phyloP scores from a whole-genome alignment of 2,329 filamentous ascomycete genomes.

The Raffaelea ambrosiae region DNA sequence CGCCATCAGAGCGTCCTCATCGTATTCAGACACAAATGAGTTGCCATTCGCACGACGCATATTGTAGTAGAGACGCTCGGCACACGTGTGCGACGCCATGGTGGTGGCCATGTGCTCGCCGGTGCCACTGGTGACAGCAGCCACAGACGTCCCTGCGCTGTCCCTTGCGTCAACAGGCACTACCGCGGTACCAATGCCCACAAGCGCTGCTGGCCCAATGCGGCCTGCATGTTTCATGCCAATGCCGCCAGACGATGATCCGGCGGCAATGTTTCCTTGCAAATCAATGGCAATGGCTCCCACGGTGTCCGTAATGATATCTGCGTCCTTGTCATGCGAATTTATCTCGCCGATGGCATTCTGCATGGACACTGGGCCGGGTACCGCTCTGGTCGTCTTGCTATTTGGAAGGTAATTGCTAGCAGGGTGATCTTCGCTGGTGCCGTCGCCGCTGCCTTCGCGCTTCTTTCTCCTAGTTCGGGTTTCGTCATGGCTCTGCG shows the following conservation, averaged over 20 bases:
- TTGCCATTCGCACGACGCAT: conserved; percentile 54
- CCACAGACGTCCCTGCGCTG: conserved; percentile 60
- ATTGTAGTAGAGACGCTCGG: conserved; percentile 71
- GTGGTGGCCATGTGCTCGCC: conserved; percentile 98
- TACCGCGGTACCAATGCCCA: conserved; percentile 84
- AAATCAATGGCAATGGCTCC: conserved; percentile 90
- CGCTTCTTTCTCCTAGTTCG: neutral
- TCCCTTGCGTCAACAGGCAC: conserved; percentile 70
- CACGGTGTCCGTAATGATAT: conserved; percentile 81
- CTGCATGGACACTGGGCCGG: neutral
- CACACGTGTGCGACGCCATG: conserved; percentile 79
- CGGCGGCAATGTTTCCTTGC: conserved; percentile 81
- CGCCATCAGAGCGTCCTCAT: conserved; percentile 68
- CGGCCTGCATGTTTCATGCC: conserved; percentile 96
- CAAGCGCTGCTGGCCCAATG: conserved; percentile 83
- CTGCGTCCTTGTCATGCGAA: conserved; percentile 16
- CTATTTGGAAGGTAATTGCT: neutral
- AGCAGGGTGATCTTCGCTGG: neutral
- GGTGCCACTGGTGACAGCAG: conserved; percentile 84
- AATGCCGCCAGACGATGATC: conserved; percentile 93
- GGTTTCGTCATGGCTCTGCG: neutral
- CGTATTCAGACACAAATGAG: conserved; percentile 54
- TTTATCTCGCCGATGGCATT: neutral
- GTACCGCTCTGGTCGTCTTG: neutral
- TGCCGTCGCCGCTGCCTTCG: conserved; percentile 8